Evolutionary conservation across 2,329 filamentous ascomycete genomes (phyloP).

Genomic region (Colletotrichum australisinense): DNA sequence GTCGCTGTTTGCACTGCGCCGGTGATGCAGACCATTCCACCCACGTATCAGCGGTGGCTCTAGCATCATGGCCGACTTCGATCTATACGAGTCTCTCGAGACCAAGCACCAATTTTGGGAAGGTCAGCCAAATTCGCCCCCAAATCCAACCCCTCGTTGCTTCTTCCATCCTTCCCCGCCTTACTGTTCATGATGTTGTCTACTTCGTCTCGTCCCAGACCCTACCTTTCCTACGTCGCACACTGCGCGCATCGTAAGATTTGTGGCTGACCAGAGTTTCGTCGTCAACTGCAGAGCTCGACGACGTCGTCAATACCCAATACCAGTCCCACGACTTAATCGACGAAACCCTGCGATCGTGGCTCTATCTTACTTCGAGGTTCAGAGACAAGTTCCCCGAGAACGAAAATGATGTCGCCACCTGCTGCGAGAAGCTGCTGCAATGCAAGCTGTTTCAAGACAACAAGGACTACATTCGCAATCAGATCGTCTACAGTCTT

Average conservation of each 20-base stretch:
- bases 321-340: conserved; percentile 70
- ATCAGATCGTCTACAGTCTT: conserved; percentile 91
- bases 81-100: conserved; percentile 76
- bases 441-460: conserved; percentile 78
- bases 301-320: conserved; percentile 56
- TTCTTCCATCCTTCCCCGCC: conserved; percentile 24
- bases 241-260: not conserved
- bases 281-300: conserved; percentile 54
- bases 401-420: conserved; percentile 82
- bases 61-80: conserved; percentile 69
- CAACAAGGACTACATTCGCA: conserved; percentile 88
- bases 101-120: conserved; percentile 91
- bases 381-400: conserved; percentile 81
- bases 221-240: not conserved
- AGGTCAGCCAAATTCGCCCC: conserved; percentile 62
- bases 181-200: not conserved
- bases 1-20: not conserved
- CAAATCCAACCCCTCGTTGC: not conserved
- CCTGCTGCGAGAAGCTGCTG: conserved; percentile 83
- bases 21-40: conserved; percentile 29
- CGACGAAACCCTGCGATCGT: conserved; percentile 87
- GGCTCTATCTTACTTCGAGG: conserved; percentile 81
- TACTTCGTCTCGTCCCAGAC: not conserved
- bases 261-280: conserved; percentile 19
- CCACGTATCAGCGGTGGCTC: conserved; percentile 17